A percentile compares a stretch with the other conserved stretches of the same genome.
Conservation (phyloP, 2,329 filamentous ascomycete genomes). For the Ascochyta clinopodiicola region DNA sequence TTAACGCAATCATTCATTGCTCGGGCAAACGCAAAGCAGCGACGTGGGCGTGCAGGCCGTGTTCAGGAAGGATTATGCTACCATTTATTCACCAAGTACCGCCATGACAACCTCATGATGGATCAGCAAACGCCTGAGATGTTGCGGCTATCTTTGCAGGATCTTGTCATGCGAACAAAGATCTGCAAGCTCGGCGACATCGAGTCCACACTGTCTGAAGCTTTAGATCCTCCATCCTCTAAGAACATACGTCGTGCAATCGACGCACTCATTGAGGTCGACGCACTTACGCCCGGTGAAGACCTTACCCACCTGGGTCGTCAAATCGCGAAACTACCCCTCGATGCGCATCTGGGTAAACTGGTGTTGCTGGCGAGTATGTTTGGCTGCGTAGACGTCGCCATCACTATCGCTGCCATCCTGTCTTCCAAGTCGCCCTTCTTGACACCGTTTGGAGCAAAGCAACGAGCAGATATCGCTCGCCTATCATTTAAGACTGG, state of each 20-base stretch:
- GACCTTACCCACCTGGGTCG: constrained; percentile 85
- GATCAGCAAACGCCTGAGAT: constrained; percentile 97
- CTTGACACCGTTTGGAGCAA: constrained; percentile 81
- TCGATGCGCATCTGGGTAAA: constrained; percentile 95
- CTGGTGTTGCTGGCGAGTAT: constrained; percentile 84
- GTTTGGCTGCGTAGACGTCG: constrained; percentile 90
- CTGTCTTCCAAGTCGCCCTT: constrained; percentile 96
- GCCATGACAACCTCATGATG: constrained; percentile 82
- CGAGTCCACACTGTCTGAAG: constrained; percentile 85
- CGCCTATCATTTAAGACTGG: constrained; percentile 79
- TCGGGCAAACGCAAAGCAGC: constrained; percentile 92
- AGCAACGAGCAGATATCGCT: constrained; percentile 80
- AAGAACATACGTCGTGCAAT: constrained; percentile 94
- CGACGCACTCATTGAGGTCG: constrained; percentile 90
- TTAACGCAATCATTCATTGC: constrained; percentile 96
- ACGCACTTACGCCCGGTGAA: constrained; percentile 80
- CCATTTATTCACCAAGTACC: constrained; percentile 89
- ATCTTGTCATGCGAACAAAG: constrained; percentile 94
- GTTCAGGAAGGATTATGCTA: constrained; percentile 96
- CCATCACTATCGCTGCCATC: constrained; percentile 89
- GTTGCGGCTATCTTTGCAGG: constrained; percentile 90
- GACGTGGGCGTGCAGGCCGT: constrained; percentile 90
- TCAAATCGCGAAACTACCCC: constrained; percentile 84
- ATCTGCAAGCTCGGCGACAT: constrained; percentile 96
- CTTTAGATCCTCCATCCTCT: constrained; percentile 85